Conservation (phyloP, 306 rosid species). For the Cucumis hystrix region DNA sequence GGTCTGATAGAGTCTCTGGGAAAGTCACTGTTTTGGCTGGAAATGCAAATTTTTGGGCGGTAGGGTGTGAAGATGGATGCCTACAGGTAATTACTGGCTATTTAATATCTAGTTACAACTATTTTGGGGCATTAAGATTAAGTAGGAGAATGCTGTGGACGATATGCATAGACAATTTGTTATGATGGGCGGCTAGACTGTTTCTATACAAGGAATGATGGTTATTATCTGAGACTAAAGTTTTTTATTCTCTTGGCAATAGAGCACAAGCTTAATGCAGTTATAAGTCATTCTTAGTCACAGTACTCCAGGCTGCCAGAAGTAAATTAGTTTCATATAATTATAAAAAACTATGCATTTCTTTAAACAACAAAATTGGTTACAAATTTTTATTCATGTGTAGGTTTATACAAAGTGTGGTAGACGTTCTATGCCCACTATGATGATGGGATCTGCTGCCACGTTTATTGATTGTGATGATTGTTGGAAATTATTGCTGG, state of each 20-base stretch:
- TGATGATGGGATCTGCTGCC: conserved; percentile 85
- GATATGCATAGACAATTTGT: neutral
- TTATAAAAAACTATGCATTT: neutral
- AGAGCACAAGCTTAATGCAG: neutral
- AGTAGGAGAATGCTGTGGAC: neutral
- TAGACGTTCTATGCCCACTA: conserved; percentile 33
- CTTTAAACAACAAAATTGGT: neutral
- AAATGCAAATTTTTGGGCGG: conserved; percentile 88
- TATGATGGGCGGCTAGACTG: neutral
- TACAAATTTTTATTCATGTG: conserved; percentile 9
- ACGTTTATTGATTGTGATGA: conserved; percentile 88
- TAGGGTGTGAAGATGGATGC: conserved; percentile 98
- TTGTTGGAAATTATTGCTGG: conserved; percentile 77
- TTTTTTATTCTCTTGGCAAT: neutral
- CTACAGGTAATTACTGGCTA: conserved; percentile 43
- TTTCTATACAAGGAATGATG: neutral
- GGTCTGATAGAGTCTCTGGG: conserved; percentile 92
- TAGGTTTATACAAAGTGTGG: conserved; percentile 90
- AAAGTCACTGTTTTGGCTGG: conserved; percentile 96
- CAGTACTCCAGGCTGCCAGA: neutral
- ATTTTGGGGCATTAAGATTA: neutral
- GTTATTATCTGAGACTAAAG: neutral
- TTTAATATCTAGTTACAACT: neutral
- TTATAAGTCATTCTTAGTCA: neutral
- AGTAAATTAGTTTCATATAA: neutral